These are phyloP conservation scores for Hsuehochloa calcarea DNA, from an alignment of 176 grass and related monocot species.

Conservation along the genomic window DNA sequence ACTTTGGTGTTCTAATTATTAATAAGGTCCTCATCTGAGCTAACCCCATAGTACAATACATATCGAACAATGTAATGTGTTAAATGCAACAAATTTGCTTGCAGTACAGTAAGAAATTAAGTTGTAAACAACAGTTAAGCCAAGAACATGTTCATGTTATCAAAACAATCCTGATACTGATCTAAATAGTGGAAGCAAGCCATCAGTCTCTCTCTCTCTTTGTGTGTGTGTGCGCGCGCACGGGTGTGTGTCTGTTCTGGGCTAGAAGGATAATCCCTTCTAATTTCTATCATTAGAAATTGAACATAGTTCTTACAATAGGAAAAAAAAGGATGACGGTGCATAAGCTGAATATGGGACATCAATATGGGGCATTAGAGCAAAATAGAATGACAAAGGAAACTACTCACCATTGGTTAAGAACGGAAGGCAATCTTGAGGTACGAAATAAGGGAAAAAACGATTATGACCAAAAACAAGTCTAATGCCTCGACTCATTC, in stretches of 20 bases:
- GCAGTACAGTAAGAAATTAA: neutral
- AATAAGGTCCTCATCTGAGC: conserved; percentile 11
- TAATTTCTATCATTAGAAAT: neutral
- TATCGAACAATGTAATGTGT: neutral
- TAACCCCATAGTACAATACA: neutral
- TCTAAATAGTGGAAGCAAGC: neutral
- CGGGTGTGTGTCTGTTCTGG: too few relatives aligned
- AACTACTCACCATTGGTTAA: conserved; percentile 79
- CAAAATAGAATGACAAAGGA: neutral
- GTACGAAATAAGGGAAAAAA: conserved; percentile 51
- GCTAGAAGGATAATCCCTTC: neutral
- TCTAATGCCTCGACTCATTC: too few relatives aligned
- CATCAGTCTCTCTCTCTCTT: too few relatives aligned
- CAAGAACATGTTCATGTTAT: neutral
- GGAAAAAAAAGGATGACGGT: neutral
- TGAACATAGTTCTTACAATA: neutral
- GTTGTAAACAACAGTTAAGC: neutral
- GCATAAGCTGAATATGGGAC: neutral
- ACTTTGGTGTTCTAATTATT: neutral
- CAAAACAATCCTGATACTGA: neutral
- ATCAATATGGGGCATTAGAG: too few relatives aligned
- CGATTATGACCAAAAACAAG: too few relatives aligned
- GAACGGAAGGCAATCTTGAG: conserved; percentile 78
- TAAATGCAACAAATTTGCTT: neutral
- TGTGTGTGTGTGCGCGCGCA: too few relatives aligned